phyloP scores from a whole-genome alignment of 2,329 filamentous ascomycete species.

The Capronia coronata region DNA sequence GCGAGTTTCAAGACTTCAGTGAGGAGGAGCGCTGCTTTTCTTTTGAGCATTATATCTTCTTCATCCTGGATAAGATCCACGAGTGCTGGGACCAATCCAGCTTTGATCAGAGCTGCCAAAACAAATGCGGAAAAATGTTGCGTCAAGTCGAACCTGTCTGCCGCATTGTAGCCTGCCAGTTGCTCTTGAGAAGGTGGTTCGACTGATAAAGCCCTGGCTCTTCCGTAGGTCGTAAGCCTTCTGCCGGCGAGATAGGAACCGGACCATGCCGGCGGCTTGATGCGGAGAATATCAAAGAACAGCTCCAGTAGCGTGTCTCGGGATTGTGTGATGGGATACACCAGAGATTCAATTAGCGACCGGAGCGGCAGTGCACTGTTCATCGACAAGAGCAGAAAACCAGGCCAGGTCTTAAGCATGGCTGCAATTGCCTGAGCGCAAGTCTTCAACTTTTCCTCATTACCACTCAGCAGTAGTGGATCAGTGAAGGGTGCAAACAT shows the following conservation, averaged over 20 bases:
- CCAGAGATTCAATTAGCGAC: slow-evolving; percentile 65
- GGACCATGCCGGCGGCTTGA: slow-evolving; percentile 91
- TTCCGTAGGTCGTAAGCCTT: slow-evolving; percentile 89
- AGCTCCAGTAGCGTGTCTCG: slow-evolving; percentile 80
- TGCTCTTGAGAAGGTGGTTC: slow-evolving; percentile 50
- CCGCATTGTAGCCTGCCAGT: slow-evolving; percentile 54
- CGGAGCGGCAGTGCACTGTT: slow-evolving; percentile 77
- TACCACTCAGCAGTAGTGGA: slow-evolving; percentile 51
- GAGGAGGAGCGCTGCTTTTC: slow-evolving; percentile 84
- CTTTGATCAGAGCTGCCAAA: slow-evolving; percentile 74
- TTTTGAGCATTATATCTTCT: slow-evolving; percentile 54
- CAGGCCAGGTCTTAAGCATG: slow-evolving; percentile 88
- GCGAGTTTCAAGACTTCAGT: slow-evolving; percentile 88
- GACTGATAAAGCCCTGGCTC: slow-evolving; percentile 75
- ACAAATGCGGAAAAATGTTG: slow-evolving; percentile 91
- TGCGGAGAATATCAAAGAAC: slow-evolving; percentile 73
- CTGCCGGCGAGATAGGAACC: slow-evolving; percentile 90
- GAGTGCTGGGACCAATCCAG: slow-evolving; percentile 56
- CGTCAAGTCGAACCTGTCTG: slow-evolving; percentile 73
- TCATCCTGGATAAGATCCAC: slow-evolving; percentile 46
- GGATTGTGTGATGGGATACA: slow-evolving; percentile 51
- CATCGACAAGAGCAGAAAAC: slow-evolving; percentile 79
- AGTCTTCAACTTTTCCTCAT: slow-evolving; percentile 66
- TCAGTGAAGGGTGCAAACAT: slow-evolving; percentile 92
- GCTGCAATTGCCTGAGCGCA: slow-evolving; percentile 90